These are phyloP conservation scores for Chytriomyces sp. DNA, from an alignment of 192 early-diverging fungal genomes.

Conservation along the genomic window DNA sequence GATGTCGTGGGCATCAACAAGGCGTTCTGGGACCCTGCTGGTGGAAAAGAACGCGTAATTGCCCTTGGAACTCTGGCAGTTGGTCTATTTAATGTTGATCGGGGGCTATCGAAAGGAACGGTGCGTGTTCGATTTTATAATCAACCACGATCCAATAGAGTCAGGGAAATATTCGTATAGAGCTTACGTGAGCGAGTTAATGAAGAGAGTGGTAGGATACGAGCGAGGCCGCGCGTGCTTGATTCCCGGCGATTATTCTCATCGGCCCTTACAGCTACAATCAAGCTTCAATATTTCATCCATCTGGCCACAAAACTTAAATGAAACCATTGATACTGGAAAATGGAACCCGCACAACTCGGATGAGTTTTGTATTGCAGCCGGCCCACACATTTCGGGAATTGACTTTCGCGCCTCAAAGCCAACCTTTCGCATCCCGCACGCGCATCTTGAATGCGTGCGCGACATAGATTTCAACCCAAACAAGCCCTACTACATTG, in stretches of 20 bases:
- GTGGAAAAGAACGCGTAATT: slow-evolving; percentile 24
- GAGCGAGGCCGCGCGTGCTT: no score
- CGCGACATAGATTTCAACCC: slow-evolving; percentile 83
- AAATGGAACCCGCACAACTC: slow-evolving; percentile 68
- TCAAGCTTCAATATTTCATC: not conserved
- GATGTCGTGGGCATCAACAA: slow-evolving; percentile 32
- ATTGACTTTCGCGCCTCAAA: slow-evolving; percentile 68
- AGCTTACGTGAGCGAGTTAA: no score
- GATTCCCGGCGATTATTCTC: slow-evolving; percentile 1
- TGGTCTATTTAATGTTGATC: slow-evolving; percentile 53
- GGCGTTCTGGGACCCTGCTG: slow-evolving; percentile 55
- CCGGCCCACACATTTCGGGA: slow-evolving; percentile 61
- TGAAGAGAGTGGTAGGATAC: no score
- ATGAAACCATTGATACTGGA: slow-evolving; percentile 33
- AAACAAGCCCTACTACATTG: slow-evolving; percentile 82
- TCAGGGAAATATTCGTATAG: no score
- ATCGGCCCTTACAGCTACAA: not conserved
- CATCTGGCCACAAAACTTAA: not conserved
- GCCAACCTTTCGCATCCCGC: slow-evolving; percentile 40
- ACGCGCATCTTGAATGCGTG: slow-evolving; percentile 77
- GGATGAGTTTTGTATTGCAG: slow-evolving; percentile 60
- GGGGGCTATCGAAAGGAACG: slow-evolving; percentile 44
- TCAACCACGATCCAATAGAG: not conserved
- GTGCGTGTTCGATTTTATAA: slow-evolving; percentile 1
- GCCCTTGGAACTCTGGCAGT: slow-evolving; percentile 33